Evolutionary conservation across 2,329 filamentous ascomycete genomes (phyloP), one percentile per base, ranked within the genome.

Genomic region (Xylaria polymorpha): DNA sequence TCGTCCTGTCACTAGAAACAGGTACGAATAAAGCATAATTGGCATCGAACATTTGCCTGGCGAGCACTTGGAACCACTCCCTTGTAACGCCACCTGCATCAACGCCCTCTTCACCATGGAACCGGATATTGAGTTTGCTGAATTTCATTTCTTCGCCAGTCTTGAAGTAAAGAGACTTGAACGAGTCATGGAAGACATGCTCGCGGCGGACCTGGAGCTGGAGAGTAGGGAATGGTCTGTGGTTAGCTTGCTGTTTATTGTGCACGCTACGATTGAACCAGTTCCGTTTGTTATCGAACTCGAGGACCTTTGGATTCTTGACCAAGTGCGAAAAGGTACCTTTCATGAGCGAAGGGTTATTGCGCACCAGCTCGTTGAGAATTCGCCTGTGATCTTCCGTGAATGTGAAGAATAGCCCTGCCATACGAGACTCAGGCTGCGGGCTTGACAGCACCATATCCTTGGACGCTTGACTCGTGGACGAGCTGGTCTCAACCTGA

Each of bases 271-370:
- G 92, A 79, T 90, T 98, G 85, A 99, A 99, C 86, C 97, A 99
- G 82, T 97, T 98, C 76, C 96, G 94, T 85, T 99, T 99, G 84
- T 99, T 99, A 83, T 99, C 96, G 77, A 99, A 99, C 78, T 99
- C 96, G 14, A 99, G 85, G 3, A 99, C 97, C 86, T 98, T 99
- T 32, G 96, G 97, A 78, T 99, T 99, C 85, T 97, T 98, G 71
- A 98, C 96, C 57, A 99, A 84, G 18, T 99, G 86, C 12, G 95
- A 94, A 82, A 99, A 98, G 2, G 95, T 98, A 62, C 96, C 96
- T 68, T 95, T 98, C 97, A 99, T 99, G 72, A 99, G 89, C 80
- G 97, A 97, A 37, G 97, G 96, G 74, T 97, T 98, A 78, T 97
- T 94, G 72, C 97, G 92, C 64, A 99, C 96, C 72, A 99, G 91